Evolutionary conservation across 2,329 filamentous ascomycete species (phyloP).

Genomic region (Neoscytalidium dimidiatum): DNA sequence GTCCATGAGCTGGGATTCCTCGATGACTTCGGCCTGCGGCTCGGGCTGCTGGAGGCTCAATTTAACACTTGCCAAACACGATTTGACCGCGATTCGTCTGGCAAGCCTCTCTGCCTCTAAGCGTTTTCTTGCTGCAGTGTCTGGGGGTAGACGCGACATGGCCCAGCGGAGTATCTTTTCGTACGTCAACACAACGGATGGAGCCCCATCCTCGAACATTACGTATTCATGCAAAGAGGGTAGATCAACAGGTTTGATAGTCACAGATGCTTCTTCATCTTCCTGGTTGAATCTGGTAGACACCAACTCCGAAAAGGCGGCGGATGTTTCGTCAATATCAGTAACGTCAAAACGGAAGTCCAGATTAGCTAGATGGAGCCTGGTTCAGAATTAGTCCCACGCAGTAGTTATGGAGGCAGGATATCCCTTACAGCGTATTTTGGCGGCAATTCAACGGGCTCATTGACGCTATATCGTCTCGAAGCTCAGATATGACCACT

Average conservation of each 20-base stretch:
- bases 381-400: not conserved
- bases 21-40: constrained; percentile 15
- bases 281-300: not conserved
- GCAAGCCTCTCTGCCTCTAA: constrained; percentile 34
- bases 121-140: constrained; percentile 29
- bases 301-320: constrained; percentile 27
- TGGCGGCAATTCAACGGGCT: not conserved
- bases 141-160: constrained; percentile 32
- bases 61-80: constrained; percentile 37
- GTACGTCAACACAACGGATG: constrained; percentile 31
- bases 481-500: not conserved
- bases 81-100: constrained; percentile 38
- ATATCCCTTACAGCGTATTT: constrained; percentile 1
- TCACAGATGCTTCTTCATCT: not conserved
- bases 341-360: constrained; percentile 24
- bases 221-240: constrained; percentile 10
- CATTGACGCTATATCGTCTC: not conserved
- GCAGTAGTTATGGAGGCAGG: not conserved
- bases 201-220: constrained; percentile 12
- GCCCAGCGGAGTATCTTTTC: constrained; percentile 34
- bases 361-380: constrained; percentile 22
- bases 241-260: not conserved
- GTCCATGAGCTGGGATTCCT: constrained; percentile 18
- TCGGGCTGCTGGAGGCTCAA: constrained; percentile 19
- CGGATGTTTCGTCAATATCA: constrained; percentile 35